Base-by-base conservation (phyloP, 345 rosid genomes). In the Lenwebbia sp. region DNA sequence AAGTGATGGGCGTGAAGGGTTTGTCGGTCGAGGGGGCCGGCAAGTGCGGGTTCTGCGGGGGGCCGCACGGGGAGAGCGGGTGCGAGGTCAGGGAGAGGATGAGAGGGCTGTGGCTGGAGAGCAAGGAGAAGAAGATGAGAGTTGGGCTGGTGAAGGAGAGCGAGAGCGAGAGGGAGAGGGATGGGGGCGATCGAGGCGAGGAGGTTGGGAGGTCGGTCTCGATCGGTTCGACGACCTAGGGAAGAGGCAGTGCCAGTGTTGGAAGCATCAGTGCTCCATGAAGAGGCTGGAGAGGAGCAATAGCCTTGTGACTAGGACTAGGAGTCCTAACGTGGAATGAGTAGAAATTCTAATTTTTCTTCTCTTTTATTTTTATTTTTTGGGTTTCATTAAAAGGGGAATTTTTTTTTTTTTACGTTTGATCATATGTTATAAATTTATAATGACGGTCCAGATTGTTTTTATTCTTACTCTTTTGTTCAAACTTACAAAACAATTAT, bases 201-300 rank as follows among this genome's bases (percentile, higher is more conserved):
- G 81, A 40, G 4, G 81, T 56, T 3, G 14, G 47, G 47, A 9
- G 14, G 47, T 37, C 41, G 22, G 62, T 5, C 50, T 78, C 74
- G 40, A 19, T 49, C 47, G n/a, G 88, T 83, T 40, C 81, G 22
- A 70, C 22, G 2, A 37, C 81, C 23, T 70, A 25, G 37, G 47
- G 26, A 70, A 23, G 47, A 70, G 47, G 6, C 88, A 28, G 87
- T 91, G 93, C 56, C 93, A 60, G 51, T 90, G 91, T 58, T 85
- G 54, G 55, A 90, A 87, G 78, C 91, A 91, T 78, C 88, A 85
- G 65, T 90, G 91, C 82, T 86, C 90, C 90, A 89, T 84, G 86
- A 91, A 86, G 87, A 89, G 84, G 23, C 84, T 91, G 56, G 84
- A 86, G 17, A 88, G 89, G 86, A 90, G 44, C 70, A 25, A 5